Evolutionary conservation across 2,329 filamentous ascomycete species (phyloP).

Genomic region (Pseudopithomyces chartarum): DNA sequence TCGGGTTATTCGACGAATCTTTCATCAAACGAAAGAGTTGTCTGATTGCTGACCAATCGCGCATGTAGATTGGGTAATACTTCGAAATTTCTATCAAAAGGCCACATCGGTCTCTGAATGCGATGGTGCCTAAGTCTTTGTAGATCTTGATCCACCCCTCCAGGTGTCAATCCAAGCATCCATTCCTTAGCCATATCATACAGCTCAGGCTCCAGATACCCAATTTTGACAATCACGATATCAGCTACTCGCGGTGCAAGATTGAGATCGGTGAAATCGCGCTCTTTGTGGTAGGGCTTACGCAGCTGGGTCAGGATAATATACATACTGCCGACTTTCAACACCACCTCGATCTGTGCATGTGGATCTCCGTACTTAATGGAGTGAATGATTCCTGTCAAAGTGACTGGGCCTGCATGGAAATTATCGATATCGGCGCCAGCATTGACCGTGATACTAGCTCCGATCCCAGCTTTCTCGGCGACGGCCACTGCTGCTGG

Average conservation of each 20-base stretch:
- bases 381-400: slow-evolving; percentile 51
- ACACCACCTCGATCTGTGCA: slow-evolving; percentile 55
- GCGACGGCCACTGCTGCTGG: not conserved
- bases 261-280: slow-evolving; percentile 2
- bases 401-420: slow-evolving; percentile 6
- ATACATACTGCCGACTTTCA: slow-evolving; percentile 57
- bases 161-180: slow-evolving; percentile 7
- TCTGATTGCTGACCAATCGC: too few species aligned
- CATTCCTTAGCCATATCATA: slow-evolving; percentile 6
- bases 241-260: not conserved
- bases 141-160: slow-evolving; percentile 7
- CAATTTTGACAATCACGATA: slow-evolving; percentile 2
- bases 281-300: slow-evolving; percentile 8
- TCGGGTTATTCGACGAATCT: too few species aligned
- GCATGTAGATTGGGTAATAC: not conserved
- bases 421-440: slow-evolving; percentile 7
- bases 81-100: not conserved
- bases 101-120: slow-evolving; percentile 3
- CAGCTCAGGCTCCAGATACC: slow-evolving; percentile 4
- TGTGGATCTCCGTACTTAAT: slow-evolving; percentile 58
- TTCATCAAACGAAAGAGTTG: too few species aligned
- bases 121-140: not conserved
- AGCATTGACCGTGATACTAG: slow-evolving; percentile 8
- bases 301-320: slow-evolving; percentile 28
- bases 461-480: slow-evolving; percentile 3